phyloP scores from a whole-genome alignment of 306 rosid species.

The Styphnolobium japonicum region DNA sequence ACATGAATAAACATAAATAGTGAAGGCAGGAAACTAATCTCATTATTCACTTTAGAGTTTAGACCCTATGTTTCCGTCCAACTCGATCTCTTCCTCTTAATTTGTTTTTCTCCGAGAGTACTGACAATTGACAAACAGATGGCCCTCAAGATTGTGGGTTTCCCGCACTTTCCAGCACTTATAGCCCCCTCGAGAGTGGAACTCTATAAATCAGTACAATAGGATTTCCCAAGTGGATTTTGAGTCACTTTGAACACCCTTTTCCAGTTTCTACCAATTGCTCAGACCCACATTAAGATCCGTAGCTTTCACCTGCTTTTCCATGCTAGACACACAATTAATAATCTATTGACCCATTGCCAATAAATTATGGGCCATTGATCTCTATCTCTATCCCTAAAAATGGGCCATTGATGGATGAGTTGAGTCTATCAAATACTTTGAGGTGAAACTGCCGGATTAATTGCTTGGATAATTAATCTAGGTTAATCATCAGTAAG shows the following conservation, averaged over 20 bases:
- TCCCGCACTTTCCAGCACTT: background rate
- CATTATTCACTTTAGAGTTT: background rate
- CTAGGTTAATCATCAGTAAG: background rate
- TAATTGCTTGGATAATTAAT: background rate
- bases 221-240: background rate
- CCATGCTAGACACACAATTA: background rate
- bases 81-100: background rate
- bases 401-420: background rate
- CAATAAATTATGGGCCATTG: too few species aligned
- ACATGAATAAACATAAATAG: background rate
- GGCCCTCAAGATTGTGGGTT: constrained; percentile 4
- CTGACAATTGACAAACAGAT: background rate
- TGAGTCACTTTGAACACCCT: background rate
- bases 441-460: background rate
- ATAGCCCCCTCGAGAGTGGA: background rate
- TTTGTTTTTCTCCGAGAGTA: background rate
- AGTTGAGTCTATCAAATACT: background rate
- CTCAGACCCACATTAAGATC: background rate
- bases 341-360: background rate
- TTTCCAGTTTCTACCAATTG: background rate
- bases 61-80: background rate
- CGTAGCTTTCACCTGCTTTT: constrained; percentile 15
- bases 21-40: background rate
- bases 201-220: background rate
- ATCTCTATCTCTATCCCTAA: too few species aligned